A percentile compares a stretch with the other conserved stretches of the same genome.
These are phyloP conservation scores for Astragalus membranaceus DNA, from an alignment of 306 rosid genomes.

Conservation along the genomic window DNA sequence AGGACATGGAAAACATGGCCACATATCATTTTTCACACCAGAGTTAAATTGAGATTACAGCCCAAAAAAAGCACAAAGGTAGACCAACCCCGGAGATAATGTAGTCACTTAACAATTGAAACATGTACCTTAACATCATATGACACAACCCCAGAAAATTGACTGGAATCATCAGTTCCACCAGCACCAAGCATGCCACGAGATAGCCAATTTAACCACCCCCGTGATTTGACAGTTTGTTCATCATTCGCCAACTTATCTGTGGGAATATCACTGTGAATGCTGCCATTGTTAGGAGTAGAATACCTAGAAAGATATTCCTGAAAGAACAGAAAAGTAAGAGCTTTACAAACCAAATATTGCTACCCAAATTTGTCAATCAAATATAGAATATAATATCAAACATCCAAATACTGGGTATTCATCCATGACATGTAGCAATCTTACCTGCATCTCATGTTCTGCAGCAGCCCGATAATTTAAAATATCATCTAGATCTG, in stretches of 20 bases:
- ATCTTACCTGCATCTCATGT: slow-evolving; percentile 65
- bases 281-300: slow-evolving; percentile 26
- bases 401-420: neutral
- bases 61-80: neutral
- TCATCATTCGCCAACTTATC: slow-evolving; percentile 63
- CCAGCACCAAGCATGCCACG: slow-evolving; percentile 99
- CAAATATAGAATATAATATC: slow-evolving; percentile 11
- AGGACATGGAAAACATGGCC: neutral
- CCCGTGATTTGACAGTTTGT: slow-evolving; percentile 54
- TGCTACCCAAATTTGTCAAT: slow-evolving; percentile 9
- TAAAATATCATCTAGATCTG: slow-evolving; percentile 79
- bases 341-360: slow-evolving; percentile 17
- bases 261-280: slow-evolving; percentile 22
- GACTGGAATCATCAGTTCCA: slow-evolving; percentile 90
- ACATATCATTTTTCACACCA: neutral
- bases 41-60: neutral
- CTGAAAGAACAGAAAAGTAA: slow-evolving; percentile 27
- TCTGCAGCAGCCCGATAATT: slow-evolving; percentile 80
- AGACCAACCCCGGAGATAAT: neutral
- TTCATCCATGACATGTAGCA: slow-evolving; percentile 16
- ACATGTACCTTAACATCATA: slow-evolving; percentile 80
- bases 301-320: slow-evolving; percentile 48
- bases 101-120: neutral
- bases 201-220: slow-evolving; percentile 96
- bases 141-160: slow-evolving; percentile 93